Percentiles rank a stretch among this genome's conserved stretches.
Conservation (phyloP, 805 yeast species). For the Kodamaea fukazawae region DNA sequence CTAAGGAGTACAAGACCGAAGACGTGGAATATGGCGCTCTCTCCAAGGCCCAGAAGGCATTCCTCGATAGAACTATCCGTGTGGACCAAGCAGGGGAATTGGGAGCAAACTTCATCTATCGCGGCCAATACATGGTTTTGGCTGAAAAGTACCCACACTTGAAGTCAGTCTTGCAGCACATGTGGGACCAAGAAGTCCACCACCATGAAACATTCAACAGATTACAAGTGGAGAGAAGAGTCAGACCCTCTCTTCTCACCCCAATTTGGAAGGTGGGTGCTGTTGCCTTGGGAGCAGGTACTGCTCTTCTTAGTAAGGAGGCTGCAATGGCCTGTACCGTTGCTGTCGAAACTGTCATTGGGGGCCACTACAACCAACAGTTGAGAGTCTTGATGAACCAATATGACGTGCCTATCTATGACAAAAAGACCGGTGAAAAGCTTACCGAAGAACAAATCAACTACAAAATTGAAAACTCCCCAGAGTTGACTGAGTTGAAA, state of each 20-base stretch:
- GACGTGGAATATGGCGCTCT: conserved; percentile 36
- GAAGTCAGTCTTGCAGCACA: conserved; percentile 79
- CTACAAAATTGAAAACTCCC: conserved; percentile 34
- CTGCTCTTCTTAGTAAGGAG: conserved; percentile 84
- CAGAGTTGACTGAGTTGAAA: conserved; percentile 58
- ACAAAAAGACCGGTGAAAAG: conserved; percentile 32
- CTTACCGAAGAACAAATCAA: conserved; percentile 22
- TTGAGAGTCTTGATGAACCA: conserved; percentile 71
- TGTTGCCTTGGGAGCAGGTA: conserved; percentile 76
- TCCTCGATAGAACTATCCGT: conserved; percentile 69
- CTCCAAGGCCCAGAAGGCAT: conserved; percentile 62
- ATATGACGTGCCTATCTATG: conserved; percentile 46
- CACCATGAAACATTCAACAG: conserved; percentile 84
- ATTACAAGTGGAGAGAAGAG: conserved; percentile 72
- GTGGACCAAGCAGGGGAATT: conserved; percentile 98
- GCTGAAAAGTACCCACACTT: conserved; percentile 68
- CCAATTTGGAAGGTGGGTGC: conserved; percentile 96
- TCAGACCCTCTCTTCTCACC: conserved; percentile 86
- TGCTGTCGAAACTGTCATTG: conserved; percentile 97
- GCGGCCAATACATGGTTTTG: conserved; percentile 82
- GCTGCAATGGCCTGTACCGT: conserved; percentile 99
- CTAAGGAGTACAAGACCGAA: conserved; percentile 20
- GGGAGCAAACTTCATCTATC: conserved; percentile 91
- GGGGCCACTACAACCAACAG: conserved; percentile 92
- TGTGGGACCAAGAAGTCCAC: conserved; percentile 98